Evolutionary conservation across 345 rosid genomes (phyloP), one percentile per base, ranked within the genome.

Genomic region (Boechera stricta): DNA sequence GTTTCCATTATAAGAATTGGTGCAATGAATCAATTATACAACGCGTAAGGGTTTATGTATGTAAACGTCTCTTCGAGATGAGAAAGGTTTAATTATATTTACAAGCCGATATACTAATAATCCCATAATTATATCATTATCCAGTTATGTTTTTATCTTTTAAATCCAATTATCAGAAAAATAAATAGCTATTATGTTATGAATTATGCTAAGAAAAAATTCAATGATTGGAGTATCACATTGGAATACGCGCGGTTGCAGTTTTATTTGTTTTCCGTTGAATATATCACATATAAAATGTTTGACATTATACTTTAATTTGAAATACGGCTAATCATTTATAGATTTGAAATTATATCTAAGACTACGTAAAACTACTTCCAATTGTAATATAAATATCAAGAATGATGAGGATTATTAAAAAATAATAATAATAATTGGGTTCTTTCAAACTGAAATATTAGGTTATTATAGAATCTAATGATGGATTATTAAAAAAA

Each of bases 271-370:
- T 35, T 56, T 56, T 59, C 35, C 49, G 28, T 18, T 66, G 32
- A 9, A 24, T 26, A 74, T 33, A 32, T 47, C 32, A 42, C 10
- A 8, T 16, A 10, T 44, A n/a, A 58, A 36, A 49, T 59, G 59
- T 67, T 67, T 67, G 79, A 28, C 68, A 54, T 49, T 51, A 29
- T 21, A 75, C 12, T 66, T 66, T 26, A 66, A 38, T 35, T 26
- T 56, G 52, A 60, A 57, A 41, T 61, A 42, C 56, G 48, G 64
- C 57, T 69, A 51, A 69, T 61, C 70, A 76, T 61, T 76, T 60
- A 6, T 0, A 24, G 21, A 21, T 41, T 32, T 56, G 24, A 61
- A 76, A 24, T 60, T 24, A 52, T 41, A 61, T 54, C 47, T 9
- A 69, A 62, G 39, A 59, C 68, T 53, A 42, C 5, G n/a, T 29